Conservation (phyloP, 805 yeast species). For the Limtongozyma cylindracea region DNA sequence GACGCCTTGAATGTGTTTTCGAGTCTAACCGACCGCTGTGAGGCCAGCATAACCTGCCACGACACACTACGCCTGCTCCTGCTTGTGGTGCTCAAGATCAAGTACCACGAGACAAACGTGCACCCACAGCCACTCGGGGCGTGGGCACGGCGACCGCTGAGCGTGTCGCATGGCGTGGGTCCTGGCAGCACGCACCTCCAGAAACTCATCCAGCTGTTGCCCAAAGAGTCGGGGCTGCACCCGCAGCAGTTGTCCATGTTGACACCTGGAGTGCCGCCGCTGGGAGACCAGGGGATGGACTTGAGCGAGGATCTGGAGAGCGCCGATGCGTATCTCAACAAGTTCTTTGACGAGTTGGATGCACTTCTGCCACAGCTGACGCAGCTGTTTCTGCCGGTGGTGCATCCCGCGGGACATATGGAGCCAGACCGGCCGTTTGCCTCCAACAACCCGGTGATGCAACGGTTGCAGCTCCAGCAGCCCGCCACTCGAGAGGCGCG, state of each 20-base stretch:
- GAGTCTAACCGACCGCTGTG: slow-evolving; percentile 43
- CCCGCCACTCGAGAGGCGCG: no score
- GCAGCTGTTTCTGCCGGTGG: slow-evolving; percentile 1
- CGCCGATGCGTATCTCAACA: neutral
- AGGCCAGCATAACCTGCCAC: slow-evolving; percentile 50
- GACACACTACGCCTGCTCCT: slow-evolving; percentile 49
- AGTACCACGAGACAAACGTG: slow-evolving; percentile 10
- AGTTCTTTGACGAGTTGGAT: neutral
- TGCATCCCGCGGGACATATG: neutral
- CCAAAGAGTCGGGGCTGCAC: neutral
- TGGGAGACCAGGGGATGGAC: slow-evolving; percentile 1
- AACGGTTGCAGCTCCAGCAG: no score
- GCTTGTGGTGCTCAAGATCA: slow-evolving; percentile 41
- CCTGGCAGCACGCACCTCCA: slow-evolving; percentile 5
- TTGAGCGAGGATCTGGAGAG: slow-evolving; percentile 1
- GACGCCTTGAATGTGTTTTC: slow-evolving; percentile 34
- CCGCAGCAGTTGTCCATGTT: neutral
- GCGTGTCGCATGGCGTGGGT: neutral
- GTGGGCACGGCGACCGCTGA: neutral
- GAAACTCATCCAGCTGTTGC: slow-evolving; percentile 13
- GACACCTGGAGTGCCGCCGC: slow-evolving; percentile 1
- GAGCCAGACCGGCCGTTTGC: slow-evolving; percentile 1
- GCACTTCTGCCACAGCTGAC: neutral
- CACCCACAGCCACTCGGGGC: neutral
- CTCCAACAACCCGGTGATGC: slow-evolving; percentile 3